Evolutionary conservation across 371 early-diverging fungal genomes (phyloP), one percentile per base, ranked within the genome.

Genomic region (Umbelopsis sp.): DNA sequence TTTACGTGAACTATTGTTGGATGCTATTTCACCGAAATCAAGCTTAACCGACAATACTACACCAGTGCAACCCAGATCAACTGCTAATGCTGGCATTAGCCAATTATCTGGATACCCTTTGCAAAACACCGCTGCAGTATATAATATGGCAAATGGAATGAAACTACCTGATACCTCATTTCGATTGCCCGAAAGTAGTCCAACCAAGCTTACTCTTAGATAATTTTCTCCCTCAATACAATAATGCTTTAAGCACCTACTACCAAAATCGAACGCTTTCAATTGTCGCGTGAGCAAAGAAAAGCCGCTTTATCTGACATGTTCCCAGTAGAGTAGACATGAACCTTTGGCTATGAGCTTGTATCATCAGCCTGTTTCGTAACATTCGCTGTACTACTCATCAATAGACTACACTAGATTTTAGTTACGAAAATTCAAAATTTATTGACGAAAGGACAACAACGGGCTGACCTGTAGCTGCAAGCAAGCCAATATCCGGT

Each of bases 1-100:
- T 25, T 76, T 91, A 50, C 85, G 88, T 50, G 91, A 91, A 50
- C 75, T 91, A 51, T 78, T 92, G 46, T 70, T 86, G 41, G 91
- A 91, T 66, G 90, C 92, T 2, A 81, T 92, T 62, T 89, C 81
- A 32, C 86, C 88, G 9, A 83, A 79, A 67, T 50, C 44, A 20
- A 68, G 22, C 44, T 57, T 66, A 45, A 50, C 72, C 50, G 69
- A 69, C 45, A 69, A 57, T 35, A 57, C 37, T 25, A 24, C 25
- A 32, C 29, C 57, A 14, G 29, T 32, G 4, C 57, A 57, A 35
- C 37, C 35, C 8, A 57, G 57, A 57, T 18, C 57, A 35, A 35
- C 37, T 16, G n/a, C 57, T 29, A 57, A 57, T 57, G 57, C 57
- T 57, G 57, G 57, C 57, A 57, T 57, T 57, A 32, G 57, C 35